These are phyloP conservation scores for Diutina ranongensis DNA, from an alignment of 1,139 yeast genomes.

Conservation along the genomic window DNA sequence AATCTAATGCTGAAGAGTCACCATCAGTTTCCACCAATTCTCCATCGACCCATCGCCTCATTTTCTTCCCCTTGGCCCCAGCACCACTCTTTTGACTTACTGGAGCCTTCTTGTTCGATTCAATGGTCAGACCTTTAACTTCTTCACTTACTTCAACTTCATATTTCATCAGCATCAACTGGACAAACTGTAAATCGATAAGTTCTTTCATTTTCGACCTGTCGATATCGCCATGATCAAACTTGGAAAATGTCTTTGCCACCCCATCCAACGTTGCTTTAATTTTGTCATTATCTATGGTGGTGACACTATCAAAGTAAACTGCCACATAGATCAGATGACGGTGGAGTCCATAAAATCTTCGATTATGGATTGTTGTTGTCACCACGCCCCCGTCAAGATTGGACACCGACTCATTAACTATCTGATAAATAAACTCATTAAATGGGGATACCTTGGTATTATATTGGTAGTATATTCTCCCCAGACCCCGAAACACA, in stretches of 20 bases:
- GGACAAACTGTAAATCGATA: conserved; percentile 29
- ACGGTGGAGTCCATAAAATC: conserved; percentile 24
- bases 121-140: not conserved
- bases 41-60: conserved; percentile 37
- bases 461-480: conserved; percentile 26
- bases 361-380: conserved; percentile 16
- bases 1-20: not conserved
- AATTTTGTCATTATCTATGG: conserved; percentile 30
- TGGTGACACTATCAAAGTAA: conserved; percentile 30
- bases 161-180: conserved; percentile 14
- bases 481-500: conserved; percentile 27
- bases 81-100: not conserved
- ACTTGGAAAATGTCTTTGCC: conserved; percentile 22
- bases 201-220: conserved; percentile 19
- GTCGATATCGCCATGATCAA: conserved; percentile 16
- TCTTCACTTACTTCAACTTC: not conserved
- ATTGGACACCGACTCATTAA: conserved; percentile 24
- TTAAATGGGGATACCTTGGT: conserved; percentile 29
- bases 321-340: conserved; percentile 25
- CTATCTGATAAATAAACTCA: conserved; percentile 26
- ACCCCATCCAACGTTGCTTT: conserved; percentile 23
- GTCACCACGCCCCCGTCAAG: conserved; percentile 27
- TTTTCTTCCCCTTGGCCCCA: conserved; percentile 18
- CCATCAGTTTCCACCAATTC: conserved; percentile 18
- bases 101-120: not conserved